Evolutionary conservation across 768 basidiomycete genomes (phyloP).

Genomic region (Serendipita sp.): DNA sequence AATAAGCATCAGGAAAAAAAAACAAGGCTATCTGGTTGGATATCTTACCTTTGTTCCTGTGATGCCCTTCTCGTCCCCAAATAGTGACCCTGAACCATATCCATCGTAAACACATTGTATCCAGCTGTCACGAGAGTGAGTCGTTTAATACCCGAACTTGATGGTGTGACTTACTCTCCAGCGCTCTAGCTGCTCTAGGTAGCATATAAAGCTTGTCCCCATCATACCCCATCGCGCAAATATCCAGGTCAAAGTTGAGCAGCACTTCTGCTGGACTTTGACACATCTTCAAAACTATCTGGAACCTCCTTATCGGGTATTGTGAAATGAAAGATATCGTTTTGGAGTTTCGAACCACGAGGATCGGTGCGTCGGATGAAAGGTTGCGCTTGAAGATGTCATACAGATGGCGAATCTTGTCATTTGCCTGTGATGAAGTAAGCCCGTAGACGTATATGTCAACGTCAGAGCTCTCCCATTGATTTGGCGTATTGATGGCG

Average conservation of each 20-base stretch:
- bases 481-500: neutral
- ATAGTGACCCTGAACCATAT: slow-evolving; percentile 10
- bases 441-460: slow-evolving; percentile 11
- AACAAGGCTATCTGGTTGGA: too few species aligned
- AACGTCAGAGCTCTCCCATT: slow-evolving; percentile 9
- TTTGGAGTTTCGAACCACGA: slow-evolving; percentile 11
- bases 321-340: slow-evolving; percentile 10
- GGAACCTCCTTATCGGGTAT: slow-evolving; percentile 6
- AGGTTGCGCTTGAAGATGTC: slow-evolving; percentile 9
- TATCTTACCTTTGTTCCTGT: slow-evolving; percentile 9
- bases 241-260: slow-evolving; percentile 11
- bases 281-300: slow-evolving; percentile 9
- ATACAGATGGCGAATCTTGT: slow-evolving; percentile 8
- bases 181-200: slow-evolving; percentile 8
- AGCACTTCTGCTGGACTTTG: slow-evolving; percentile 7
- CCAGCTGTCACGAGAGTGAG: slow-evolving; percentile 3
- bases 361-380: neutral
- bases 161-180: slow-evolving; percentile 7
- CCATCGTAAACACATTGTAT: slow-evolving; percentile 11
- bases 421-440: slow-evolving; percentile 1
- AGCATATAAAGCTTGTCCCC: slow-evolving; percentile 10
- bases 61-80: slow-evolving; percentile 9
- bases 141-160: neutral
- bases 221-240: slow-evolving; percentile 9
- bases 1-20: neutral